Evolutionary conservation across 805 yeast species (phyloP).

Genomic region (Limtongozyma cylindracea): DNA sequence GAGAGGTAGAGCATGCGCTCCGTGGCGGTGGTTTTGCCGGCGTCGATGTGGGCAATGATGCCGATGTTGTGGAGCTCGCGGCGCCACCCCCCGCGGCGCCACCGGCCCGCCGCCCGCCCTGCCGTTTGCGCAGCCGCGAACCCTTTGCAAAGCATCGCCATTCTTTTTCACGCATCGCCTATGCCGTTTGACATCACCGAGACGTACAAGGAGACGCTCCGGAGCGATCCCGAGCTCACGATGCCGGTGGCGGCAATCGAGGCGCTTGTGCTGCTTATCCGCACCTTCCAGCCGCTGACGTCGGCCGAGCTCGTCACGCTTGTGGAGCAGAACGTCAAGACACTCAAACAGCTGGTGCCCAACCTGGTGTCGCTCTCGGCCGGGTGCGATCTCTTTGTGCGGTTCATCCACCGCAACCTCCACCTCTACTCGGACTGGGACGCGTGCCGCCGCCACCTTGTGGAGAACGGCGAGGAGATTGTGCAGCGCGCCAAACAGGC

Average conservation of each 20-base stretch:
- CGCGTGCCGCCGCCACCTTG: constrained; percentile 65
- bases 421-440: constrained; percentile 90
- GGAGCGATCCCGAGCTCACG: constrained; percentile 88
- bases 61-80: no score
- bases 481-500: constrained; percentile 81
- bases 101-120: no score
- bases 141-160: no score
- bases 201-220: constrained; percentile 56
- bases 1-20: constrained; percentile 84
- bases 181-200: constrained; percentile 48
- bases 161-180: no score
- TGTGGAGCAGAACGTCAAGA: constrained; percentile 50
- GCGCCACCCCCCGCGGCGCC: no score
- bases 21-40: constrained; percentile 95
- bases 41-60: constrained; percentile 96
- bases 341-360: constrained; percentile 53
- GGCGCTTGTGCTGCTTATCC: constrained; percentile 62
- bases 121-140: no score
- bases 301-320: constrained; percentile 78
- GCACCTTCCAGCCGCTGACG: constrained; percentile 72
- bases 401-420: constrained; percentile 77
- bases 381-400: constrained; percentile 89
- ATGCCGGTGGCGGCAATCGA: constrained; percentile 99
- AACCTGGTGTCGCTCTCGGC: constrained; percentile 89
- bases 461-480: constrained; percentile 81